These are phyloP conservation scores for Saccharomyces hybrid DNA, from an alignment of 1,139 yeast genomes.

Conservation along the genomic window DNA sequence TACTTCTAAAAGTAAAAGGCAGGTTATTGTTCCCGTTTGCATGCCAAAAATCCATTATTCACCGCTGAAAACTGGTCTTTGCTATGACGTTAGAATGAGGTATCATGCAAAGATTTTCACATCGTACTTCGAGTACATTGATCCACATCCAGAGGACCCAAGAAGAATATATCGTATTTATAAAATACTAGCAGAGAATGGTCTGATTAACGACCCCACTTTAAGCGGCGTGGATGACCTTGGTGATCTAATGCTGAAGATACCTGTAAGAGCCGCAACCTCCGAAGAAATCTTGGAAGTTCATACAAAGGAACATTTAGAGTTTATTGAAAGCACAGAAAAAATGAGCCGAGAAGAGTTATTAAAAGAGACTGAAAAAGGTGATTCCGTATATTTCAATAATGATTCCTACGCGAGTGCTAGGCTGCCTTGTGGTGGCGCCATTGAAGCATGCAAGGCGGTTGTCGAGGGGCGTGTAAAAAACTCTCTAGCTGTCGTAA, in stretches of 20 bases:
- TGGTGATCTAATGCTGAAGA: slow-evolving; percentile 78
- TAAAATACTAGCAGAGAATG: slow-evolving; percentile 89
- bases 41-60: slow-evolving; percentile 41
- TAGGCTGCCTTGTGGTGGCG: slow-evolving; percentile 89
- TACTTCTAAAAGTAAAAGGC: slow-evolving; percentile 19
- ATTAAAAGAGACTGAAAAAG: slow-evolving; percentile 76
- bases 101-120: slow-evolving; percentile 93
- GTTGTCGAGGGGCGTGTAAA: slow-evolving; percentile 90
- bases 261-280: slow-evolving; percentile 85
- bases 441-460: slow-evolving; percentile 92
- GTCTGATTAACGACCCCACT: slow-evolving; percentile 73
- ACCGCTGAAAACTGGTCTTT: slow-evolving; percentile 82
- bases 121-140: slow-evolving; percentile 86
- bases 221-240: slow-evolving; percentile 73
- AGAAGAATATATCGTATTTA: slow-evolving; percentile 90
- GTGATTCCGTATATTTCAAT: slow-evolving; percentile 92
- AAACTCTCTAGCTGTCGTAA: slow-evolving; percentile 86
- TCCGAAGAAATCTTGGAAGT: slow-evolving; percentile 80
- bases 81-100: slow-evolving; percentile 95
- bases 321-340: slow-evolving; percentile 67
- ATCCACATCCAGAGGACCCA: slow-evolving; percentile 99
- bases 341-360: slow-evolving; percentile 72
- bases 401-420: slow-evolving; percentile 87
- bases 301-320: slow-evolving; percentile 74
- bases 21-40: slow-evolving; percentile 47